A percentile compares a stretch with the other conserved stretches of the same genome.
These are phyloP conservation scores for Lachnum nothofagi DNA, from an alignment of 2,329 filamentous ascomycete genomes.

Conservation along the genomic window DNA sequence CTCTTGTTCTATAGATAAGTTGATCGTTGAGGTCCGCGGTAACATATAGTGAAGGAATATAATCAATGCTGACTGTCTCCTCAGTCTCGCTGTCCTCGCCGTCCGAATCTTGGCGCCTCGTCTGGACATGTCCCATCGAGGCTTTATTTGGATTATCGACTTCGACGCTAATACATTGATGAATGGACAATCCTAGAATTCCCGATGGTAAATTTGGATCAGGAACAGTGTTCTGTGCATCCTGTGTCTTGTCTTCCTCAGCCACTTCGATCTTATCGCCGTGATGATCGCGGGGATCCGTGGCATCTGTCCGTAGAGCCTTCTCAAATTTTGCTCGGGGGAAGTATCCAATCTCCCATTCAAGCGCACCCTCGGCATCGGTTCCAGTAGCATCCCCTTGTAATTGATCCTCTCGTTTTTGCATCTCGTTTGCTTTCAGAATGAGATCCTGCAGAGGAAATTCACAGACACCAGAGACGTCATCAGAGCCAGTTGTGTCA, in stretches of 20 bases:
- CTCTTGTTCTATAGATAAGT: slow-evolving; percentile 16
- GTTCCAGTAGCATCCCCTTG: slow-evolving; percentile 20
- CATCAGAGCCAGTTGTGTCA: slow-evolving; percentile 20
- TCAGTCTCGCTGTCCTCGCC: slow-evolving; percentile 15
- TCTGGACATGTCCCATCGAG: slow-evolving; percentile 19
- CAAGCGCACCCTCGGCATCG: slow-evolving; percentile 18
- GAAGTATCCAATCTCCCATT: slow-evolving; percentile 23
- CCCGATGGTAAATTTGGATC: slow-evolving; percentile 20
- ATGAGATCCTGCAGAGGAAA: slow-evolving; percentile 19
- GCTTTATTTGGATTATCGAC: slow-evolving; percentile 19
- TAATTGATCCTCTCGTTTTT: slow-evolving; percentile 19
- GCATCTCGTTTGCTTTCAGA: slow-evolving; percentile 18
- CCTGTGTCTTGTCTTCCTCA: slow-evolving; percentile 15
- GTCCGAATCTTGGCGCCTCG: slow-evolving; percentile 17
- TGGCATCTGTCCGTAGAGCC: slow-evolving; percentile 15
- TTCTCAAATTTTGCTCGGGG: slow-evolving; percentile 18
- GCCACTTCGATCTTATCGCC: slow-evolving; percentile 15
- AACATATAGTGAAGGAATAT: slow-evolving; percentile 20
- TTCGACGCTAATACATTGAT: slow-evolving; percentile 21
- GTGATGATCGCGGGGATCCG: slow-evolving; percentile 17
- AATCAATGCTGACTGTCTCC: slow-evolving; percentile 16
- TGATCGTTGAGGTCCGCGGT: slow-evolving; percentile 21
- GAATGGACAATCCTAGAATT: slow-evolving; percentile 18
- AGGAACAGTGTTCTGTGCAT: slow-evolving; percentile 18
- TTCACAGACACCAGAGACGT: slow-evolving; percentile 20